These are phyloP conservation scores for Phycomyces nitens DNA, from an alignment of 192 early-diverging fungal species.

Conservation along the genomic window DNA sequence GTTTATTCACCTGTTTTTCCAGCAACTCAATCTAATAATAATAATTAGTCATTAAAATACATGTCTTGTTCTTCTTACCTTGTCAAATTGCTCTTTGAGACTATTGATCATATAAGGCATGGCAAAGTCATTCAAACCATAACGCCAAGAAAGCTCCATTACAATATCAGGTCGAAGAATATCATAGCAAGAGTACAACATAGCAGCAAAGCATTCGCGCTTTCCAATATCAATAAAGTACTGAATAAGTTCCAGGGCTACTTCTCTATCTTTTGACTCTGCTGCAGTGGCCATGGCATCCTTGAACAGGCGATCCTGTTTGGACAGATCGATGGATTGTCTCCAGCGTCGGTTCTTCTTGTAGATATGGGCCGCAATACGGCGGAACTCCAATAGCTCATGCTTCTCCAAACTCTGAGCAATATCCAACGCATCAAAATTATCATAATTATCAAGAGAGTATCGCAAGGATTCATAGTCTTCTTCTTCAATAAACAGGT, in stretches of 20 bases:
- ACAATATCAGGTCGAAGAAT: constrained; percentile 90
- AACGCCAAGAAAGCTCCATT: constrained; percentile 90
- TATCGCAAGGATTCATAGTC: constrained; percentile 91
- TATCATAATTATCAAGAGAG: constrained; percentile 91
- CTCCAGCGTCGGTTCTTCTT: constrained; percentile 96
- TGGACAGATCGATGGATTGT: constrained; percentile 91
- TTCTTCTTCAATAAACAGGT: constrained; percentile 96
- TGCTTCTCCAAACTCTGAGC: constrained; percentile 94
- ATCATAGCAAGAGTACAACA: constrained; percentile 93
- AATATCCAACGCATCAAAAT: constrained; percentile 91
- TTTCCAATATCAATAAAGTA: constrained; percentile 93
- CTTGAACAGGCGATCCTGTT: constrained; percentile 96
- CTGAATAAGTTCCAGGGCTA: constrained; percentile 92
- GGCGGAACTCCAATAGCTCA: constrained; percentile 95
- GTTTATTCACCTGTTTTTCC: constrained; percentile 52
- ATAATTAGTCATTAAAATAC: neutral
- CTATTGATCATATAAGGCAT: constrained; percentile 99
- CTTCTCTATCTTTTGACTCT: constrained; percentile 78
- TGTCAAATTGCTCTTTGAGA: constrained; percentile 79
- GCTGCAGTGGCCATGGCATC: constrained; percentile 98
- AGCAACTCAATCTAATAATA: constrained; percentile 43
- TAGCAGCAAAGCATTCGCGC: constrained; percentile 93
- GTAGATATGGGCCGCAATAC: constrained; percentile 94
- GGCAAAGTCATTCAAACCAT: constrained; percentile 86
- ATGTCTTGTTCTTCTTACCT: constrained; percentile 47